Evolutionary conservation across 306 rosid genomes (phyloP).

Genomic region (Malus orientalis): DNA sequence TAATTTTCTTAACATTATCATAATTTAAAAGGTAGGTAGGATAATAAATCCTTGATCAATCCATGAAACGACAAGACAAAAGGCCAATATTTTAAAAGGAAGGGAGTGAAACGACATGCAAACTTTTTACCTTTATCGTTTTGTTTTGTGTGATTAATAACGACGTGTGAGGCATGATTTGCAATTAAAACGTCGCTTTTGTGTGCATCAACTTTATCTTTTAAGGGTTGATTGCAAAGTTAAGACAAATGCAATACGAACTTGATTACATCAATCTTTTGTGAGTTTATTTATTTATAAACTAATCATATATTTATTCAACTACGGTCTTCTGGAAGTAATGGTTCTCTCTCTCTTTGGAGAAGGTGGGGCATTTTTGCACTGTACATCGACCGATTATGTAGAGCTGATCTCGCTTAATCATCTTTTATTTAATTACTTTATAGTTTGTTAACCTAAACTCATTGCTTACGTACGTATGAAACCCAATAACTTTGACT

Average conservation of each 20-base stretch:
- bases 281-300: neutral
- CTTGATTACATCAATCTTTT: neutral
- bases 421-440: neutral
- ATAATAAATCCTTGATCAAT: neutral
- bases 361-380: neutral
- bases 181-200: neutral
- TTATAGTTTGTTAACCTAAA: too few relatives aligned
- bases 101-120: neutral
- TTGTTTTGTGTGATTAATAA: neutral
- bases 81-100: neutral
- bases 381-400: neutral
- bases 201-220: neutral
- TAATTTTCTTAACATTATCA: too few relatives aligned
- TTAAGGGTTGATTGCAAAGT: neutral
- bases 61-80: neutral
- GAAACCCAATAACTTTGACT: neutral
- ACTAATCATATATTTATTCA: too few relatives aligned
- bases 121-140: neutral
- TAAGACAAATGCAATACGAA: neutral
- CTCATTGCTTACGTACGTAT: neutral
- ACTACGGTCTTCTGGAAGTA: neutral
- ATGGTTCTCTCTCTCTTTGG: too few relatives aligned
- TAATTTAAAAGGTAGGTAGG: too few relatives aligned
- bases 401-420: neutral
- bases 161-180: neutral